These are phyloP conservation scores for Dentipellis fragilis DNA, from an alignment of 768 basidiomycete species.

Conservation along the genomic window DNA sequence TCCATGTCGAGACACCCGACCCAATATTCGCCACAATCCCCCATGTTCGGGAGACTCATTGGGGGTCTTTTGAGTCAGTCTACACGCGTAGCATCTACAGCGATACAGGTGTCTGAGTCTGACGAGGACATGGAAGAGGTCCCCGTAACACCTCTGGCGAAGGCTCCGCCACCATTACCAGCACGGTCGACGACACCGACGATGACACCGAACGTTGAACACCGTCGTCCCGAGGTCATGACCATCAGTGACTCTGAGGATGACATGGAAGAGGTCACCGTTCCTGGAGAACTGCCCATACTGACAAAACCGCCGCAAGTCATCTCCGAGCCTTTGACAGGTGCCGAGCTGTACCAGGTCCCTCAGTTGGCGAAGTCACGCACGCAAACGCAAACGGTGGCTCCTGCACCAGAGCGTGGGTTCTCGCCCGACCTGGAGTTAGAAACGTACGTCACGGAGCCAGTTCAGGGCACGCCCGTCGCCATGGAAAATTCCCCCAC, in stretches of 20 bases:
- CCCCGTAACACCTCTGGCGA: not conserved
- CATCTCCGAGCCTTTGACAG: too few species aligned
- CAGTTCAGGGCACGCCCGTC: not conserved
- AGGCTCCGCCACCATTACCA: not conserved
- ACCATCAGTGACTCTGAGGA: slow-evolving; percentile 9
- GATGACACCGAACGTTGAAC: not conserved
- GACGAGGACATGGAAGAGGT: not conserved
- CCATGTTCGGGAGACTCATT: slow-evolving; percentile 29
- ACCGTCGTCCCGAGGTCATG: not conserved
- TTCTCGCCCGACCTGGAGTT: not conserved
- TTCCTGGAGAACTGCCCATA: too few species aligned
- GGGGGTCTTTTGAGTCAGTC: not conserved
- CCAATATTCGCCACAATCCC: slow-evolving; percentile 8
- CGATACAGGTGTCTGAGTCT: not conserved
- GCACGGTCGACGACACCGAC: not conserved
- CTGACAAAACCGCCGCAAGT: too few species aligned
- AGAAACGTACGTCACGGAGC: not conserved
- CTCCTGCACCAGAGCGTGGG: not conserved
- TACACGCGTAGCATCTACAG: not conserved
- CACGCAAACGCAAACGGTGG: not conserved
- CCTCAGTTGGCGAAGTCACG: too few species aligned
- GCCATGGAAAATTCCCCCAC: not conserved
- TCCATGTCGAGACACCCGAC: slow-evolving; percentile 2
- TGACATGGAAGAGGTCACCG: slow-evolving; percentile 10
- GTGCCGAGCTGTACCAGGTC: not conserved